Evolutionary conservation across 331 rosid species (phyloP).

Genomic region (Quercus lobata): DNA sequence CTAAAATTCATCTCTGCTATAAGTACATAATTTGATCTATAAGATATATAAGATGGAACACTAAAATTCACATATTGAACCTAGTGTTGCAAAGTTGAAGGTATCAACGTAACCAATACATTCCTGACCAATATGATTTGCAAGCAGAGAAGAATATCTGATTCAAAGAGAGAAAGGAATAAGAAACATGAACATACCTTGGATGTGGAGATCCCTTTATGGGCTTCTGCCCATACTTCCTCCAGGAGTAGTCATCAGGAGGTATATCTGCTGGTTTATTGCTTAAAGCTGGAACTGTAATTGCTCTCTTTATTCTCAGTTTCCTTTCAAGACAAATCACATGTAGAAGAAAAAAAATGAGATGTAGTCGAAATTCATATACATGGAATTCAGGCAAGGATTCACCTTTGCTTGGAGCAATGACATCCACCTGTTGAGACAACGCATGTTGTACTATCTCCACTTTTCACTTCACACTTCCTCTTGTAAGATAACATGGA

Average conservation of each 20-base stretch:
- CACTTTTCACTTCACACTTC: neutral
- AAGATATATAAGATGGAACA: neutral
- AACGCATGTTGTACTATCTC: too few species aligned
- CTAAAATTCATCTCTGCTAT: neutral
- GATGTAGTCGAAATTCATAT: too few species aligned
- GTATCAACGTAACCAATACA: too few species aligned
- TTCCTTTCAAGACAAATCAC: slow-evolving; percentile 8
- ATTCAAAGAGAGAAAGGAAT: neutral
- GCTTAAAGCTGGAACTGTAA: slow-evolving; percentile 16
- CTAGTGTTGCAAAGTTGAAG: too few species aligned
- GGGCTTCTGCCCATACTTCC: slow-evolving; percentile 28
- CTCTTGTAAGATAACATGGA: slow-evolving; percentile 10
- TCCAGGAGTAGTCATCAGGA: slow-evolving; percentile 26
- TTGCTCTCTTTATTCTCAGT: slow-evolving; percentile 10
- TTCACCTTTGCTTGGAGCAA: slow-evolving; percentile 23
- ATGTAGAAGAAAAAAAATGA: neutral
- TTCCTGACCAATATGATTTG: too few species aligned
- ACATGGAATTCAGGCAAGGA: too few species aligned
- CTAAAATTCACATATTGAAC: too few species aligned
- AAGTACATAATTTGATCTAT: neutral
- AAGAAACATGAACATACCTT: neutral
- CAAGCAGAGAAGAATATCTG: neutral
- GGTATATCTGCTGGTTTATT: slow-evolving; percentile 24
- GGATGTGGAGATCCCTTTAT: slow-evolving; percentile 31
- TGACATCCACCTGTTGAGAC: slow-evolving; percentile 22